Conservation (phyloP, 1,139 yeast species). For the Debaryomyces udenii region DNA sequence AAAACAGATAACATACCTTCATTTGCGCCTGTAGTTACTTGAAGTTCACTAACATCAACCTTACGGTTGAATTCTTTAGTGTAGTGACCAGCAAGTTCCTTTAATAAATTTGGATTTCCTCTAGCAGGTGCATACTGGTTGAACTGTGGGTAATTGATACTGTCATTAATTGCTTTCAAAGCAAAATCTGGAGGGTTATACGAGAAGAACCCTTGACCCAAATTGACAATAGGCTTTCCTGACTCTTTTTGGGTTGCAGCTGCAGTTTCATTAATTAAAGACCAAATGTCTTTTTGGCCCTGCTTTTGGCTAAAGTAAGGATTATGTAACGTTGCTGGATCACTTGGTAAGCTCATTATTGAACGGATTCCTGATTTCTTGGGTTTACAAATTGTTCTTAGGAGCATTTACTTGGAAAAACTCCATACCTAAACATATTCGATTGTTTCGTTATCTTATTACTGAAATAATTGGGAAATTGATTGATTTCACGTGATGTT, state of each 20-base stretch:
- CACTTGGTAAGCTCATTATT: constrained; percentile 10
- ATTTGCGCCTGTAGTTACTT: constrained; percentile 94
- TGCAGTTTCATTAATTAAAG: constrained; percentile 91
- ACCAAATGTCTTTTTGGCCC: constrained; percentile 87
- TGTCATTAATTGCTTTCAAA: constrained; percentile 75
- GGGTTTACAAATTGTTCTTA: neutral
- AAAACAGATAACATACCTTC: constrained; percentile 89
- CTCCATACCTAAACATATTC: neutral
- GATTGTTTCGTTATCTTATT: no score
- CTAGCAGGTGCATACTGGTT: constrained; percentile 93
- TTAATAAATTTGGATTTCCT: constrained; percentile 77
- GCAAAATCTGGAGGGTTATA: constrained; percentile 94
- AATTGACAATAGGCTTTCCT: constrained; percentile 75
- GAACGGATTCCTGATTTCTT: constrained; percentile 1
- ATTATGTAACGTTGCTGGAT: constrained; percentile 43
- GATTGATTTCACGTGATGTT: constrained; percentile 8
- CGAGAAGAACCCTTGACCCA: constrained; percentile 97
- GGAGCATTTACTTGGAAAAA: constrained; percentile 2
- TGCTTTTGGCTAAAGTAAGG: constrained; percentile 60
- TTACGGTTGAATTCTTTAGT: constrained; percentile 63
- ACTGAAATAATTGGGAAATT: neutral
- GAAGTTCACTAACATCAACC: constrained; percentile 66
- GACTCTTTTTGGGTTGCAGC: constrained; percentile 69
- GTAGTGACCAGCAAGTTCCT: constrained; percentile 72
- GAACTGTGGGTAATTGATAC: constrained; percentile 68